Conservation (phyloP, 108 stramenopile species). For the Cylindrotheca closterium region DNA sequence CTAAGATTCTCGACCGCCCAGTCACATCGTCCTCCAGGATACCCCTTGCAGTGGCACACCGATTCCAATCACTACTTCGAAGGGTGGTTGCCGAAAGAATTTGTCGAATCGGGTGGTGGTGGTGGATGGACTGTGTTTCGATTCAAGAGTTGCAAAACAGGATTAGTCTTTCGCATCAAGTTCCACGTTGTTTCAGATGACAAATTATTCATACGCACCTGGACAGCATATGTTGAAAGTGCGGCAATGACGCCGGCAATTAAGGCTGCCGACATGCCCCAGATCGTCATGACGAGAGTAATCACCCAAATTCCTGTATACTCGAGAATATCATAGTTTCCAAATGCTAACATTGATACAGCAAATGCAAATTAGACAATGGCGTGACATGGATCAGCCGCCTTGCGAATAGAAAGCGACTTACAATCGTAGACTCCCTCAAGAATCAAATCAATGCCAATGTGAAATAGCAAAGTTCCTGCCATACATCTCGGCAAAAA, state of each 20-base stretch:
- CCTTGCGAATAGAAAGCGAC: no score
- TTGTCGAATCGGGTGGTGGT: constrained; percentile 66
- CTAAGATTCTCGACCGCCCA: constrained; percentile 57
- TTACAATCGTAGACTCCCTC: constrained; percentile 71
- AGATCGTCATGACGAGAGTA: constrained; percentile 66
- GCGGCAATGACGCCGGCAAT: constrained; percentile 69
- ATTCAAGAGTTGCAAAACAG: not conserved
- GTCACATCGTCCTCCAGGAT: constrained; percentile 53
- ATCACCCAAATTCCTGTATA: constrained; percentile 74
- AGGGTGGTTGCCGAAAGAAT: constrained; percentile 62
- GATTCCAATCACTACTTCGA: constrained; percentile 60
- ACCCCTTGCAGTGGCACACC: constrained; percentile 31
- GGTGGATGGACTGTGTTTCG: constrained; percentile 47
- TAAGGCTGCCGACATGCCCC: constrained; percentile 78
- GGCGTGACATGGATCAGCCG: no score
- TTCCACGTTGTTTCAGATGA: no score
- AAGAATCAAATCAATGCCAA: constrained; percentile 80
- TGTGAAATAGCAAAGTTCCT: constrained; percentile 79
- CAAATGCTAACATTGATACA: constrained; percentile 6
- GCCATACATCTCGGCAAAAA: constrained; percentile 84
- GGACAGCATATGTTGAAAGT: constrained; percentile 52
- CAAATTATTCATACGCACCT: not conserved
- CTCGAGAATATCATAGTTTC: constrained; percentile 63
- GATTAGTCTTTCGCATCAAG: no score
- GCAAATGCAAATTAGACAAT: no score